These are phyloP conservation scores for Backusella australiensis DNA, from an alignment of 192 early-diverging fungal genomes.

Conservation along the genomic window DNA sequence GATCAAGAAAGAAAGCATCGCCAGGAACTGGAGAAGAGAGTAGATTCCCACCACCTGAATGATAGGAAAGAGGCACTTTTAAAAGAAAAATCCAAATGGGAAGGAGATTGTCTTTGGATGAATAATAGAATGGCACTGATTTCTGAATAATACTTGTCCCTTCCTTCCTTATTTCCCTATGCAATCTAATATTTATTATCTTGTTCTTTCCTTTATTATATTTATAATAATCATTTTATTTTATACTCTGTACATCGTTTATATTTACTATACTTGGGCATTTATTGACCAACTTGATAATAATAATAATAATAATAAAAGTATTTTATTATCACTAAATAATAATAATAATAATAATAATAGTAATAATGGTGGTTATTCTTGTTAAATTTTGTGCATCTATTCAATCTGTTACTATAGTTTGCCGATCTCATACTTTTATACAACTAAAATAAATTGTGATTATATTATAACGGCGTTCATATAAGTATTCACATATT, in stretches of 20 bases:
- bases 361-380: neutral
- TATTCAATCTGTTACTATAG: neutral
- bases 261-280: neutral
- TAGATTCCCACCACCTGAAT: constrained; percentile 36
- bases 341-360: neutral
- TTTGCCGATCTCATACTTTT: too few relatives aligned
- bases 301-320: neutral
- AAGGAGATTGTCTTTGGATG: constrained; percentile 25
- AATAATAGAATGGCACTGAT: constrained; percentile 16
- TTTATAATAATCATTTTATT: neutral
- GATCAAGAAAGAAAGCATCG: constrained; percentile 30
- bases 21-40: constrained; percentile 32
- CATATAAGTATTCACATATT: too few relatives aligned
- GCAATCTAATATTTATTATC: neutral
- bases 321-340: neutral
- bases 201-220: too few relatives aligned
- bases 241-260: neutral
- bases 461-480: too few relatives aligned
- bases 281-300: neutral
- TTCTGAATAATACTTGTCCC: neutral
- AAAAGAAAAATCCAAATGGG: constrained; percentile 29
- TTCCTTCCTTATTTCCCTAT: too few relatives aligned
- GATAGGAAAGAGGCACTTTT: constrained; percentile 40
- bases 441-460: too few relatives aligned
- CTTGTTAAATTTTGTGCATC: neutral